phyloP scores from a whole-genome alignment of 1,284 basidiomycete genomes.

The Cryptococcus sp. region DNA sequence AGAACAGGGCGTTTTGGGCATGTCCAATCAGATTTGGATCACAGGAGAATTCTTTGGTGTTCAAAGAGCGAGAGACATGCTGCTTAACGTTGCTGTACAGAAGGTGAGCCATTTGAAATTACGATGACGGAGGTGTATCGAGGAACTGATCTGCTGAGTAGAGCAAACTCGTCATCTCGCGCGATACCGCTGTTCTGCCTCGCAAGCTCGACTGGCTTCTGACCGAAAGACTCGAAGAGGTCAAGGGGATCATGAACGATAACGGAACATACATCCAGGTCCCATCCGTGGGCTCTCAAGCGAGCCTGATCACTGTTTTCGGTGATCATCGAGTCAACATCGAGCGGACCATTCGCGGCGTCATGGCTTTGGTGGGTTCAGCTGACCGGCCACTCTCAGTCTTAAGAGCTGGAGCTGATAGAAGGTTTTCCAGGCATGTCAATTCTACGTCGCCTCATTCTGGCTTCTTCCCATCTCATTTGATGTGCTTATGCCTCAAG shows the following conservation, averaged over 20 bases:
- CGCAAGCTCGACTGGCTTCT: slow-evolving; percentile 99
- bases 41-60: slow-evolving; percentile 98
- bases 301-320: slow-evolving; percentile 88
- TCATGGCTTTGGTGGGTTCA: slow-evolving; percentile 85
- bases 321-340: slow-evolving; percentile 95
- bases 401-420: slow-evolving; percentile 6
- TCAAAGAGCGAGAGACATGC: slow-evolving; percentile 91
- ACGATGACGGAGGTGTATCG: not conserved
- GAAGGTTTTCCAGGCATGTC: slow-evolving; percentile 69
- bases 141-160: slow-evolving; percentile 47
- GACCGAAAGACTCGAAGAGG: slow-evolving; percentile 84
- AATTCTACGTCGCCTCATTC: slow-evolving; percentile 93
- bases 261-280: slow-evolving; percentile 96
- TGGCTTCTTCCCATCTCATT: slow-evolving; percentile 94
- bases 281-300: slow-evolving; percentile 69
- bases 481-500: slow-evolving; percentile 80
- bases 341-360: slow-evolving; percentile 87
- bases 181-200: slow-evolving; percentile 90
- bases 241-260: slow-evolving; percentile 90
- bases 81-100: slow-evolving; percentile 79
- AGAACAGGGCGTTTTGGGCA: slow-evolving; percentile 57
- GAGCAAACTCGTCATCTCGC: slow-evolving; percentile 87
- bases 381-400: not conserved
- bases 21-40: slow-evolving; percentile 81
- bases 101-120: slow-evolving; percentile 61